Percentiles rank a stretch among this genome's conserved stretches.
phyloP scores from a whole-genome alignment of 495 filamentous ascomycete species.

The Parathielavia hyrcaniae region DNA sequence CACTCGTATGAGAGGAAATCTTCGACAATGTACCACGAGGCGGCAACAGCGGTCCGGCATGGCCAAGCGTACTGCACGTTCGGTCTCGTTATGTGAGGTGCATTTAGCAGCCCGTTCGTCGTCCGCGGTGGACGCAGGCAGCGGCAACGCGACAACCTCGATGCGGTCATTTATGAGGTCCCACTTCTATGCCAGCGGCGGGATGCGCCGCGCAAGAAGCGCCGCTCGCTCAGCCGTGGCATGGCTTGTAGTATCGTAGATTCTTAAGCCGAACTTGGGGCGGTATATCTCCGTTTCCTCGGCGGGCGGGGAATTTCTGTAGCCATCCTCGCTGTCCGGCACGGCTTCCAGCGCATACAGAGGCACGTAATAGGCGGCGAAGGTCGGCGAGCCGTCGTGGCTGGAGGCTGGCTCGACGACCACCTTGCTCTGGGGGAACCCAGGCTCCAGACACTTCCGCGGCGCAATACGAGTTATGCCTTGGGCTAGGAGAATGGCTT shows the following conservation, averaged over 20 bases:
- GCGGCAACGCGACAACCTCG: not conserved
- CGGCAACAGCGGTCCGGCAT: not conserved
- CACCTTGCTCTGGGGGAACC: not conserved
- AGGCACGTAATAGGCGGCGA: not conserved
- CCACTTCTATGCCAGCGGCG: not conserved
- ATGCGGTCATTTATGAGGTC: not conserved
- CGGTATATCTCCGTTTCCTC: not conserved
- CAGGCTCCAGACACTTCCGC: not conserved
- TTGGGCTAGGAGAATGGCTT: not conserved
- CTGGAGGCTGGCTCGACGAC: slow-evolving; percentile 1
- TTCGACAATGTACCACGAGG: not conserved
- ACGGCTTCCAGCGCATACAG: not conserved
- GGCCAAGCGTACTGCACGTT: not conserved
- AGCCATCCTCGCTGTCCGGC: not conserved
- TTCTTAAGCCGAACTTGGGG: not conserved
- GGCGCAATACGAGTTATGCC: not conserved
- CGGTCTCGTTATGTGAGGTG: not conserved
- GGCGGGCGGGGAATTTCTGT: not conserved
- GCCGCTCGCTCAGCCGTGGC: not conserved
- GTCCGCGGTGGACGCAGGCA: not conserved
- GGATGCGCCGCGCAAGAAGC: slow-evolving; percentile 2
- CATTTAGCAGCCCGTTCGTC: not conserved
- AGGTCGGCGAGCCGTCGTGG: slow-evolving; percentile 2
- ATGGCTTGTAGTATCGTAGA: slow-evolving; percentile 2
- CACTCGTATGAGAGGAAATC: not conserved